Evolutionary conservation across 805 yeast genomes (phyloP).

Genomic region (Trichomonascus vanleenenianus): DNA sequence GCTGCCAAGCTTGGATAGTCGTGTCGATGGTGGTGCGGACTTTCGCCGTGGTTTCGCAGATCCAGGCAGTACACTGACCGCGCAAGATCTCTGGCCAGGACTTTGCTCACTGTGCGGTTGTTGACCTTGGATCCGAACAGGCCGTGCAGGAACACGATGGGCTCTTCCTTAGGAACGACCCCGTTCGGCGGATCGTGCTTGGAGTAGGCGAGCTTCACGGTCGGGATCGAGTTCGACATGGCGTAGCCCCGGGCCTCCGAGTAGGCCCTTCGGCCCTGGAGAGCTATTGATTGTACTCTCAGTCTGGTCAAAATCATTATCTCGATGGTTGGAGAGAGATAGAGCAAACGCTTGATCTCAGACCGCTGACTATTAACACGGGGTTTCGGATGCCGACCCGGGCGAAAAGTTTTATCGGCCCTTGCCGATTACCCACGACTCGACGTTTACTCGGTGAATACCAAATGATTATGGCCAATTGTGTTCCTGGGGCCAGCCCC

Average conservation of each 20-base stretch:
- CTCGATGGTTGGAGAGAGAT: too few species aligned
- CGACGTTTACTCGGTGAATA: too few species aligned
- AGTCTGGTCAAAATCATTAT: too few species aligned
- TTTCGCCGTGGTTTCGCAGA: conserved; percentile 85
- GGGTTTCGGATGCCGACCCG: too few species aligned
- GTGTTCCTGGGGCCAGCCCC: too few species aligned
- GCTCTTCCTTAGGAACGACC: conserved; percentile 31
- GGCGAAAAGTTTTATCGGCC: too few species aligned
- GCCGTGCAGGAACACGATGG: conserved; percentile 80
- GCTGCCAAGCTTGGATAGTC: conserved; percentile 77
- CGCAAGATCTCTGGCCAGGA: conserved; percentile 29
- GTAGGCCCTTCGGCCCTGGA: background rate
- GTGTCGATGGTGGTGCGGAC: conserved; percentile 66
- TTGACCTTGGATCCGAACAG: conserved; percentile 79
- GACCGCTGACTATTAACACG: too few species aligned
- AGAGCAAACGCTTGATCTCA: too few species aligned
- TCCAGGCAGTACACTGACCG: conserved; percentile 40
- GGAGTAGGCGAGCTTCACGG: conserved; percentile 52
- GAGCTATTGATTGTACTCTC: background rate
- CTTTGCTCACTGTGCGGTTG: conserved; percentile 68
- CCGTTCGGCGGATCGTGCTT: conserved; percentile 30
- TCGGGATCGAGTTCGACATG: conserved; percentile 8
- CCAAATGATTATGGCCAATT: too few species aligned
- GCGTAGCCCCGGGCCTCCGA: conserved; percentile 1
- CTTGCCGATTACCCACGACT: too few species aligned